Evolutionary conservation across 2,329 filamentous ascomycete genomes (phyloP).

Genomic region (Cercospora canescens): DNA sequence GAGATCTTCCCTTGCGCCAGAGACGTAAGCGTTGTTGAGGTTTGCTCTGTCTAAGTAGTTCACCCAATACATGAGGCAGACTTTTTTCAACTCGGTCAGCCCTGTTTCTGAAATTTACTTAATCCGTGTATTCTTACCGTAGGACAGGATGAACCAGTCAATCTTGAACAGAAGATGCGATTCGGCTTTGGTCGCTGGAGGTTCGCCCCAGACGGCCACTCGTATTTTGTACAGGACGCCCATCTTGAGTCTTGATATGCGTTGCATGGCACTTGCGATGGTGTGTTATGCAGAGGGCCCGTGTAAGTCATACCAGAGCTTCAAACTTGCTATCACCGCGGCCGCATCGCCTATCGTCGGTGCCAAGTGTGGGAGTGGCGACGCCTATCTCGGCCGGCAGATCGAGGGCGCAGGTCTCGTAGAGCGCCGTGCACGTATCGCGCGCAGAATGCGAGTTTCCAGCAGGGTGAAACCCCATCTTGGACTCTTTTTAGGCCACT

Average conservation of each 20-base stretch:
- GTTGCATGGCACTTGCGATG: not conserved
- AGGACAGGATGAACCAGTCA: constrained; percentile 37
- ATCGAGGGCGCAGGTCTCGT: not conserved
- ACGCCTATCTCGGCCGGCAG: constrained; percentile 1
- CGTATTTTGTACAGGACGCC: constrained; percentile 24
- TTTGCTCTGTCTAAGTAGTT: constrained; percentile 51
- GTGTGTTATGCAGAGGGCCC: not conserved
- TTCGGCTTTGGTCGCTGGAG: constrained; percentile 28
- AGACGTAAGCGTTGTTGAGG: constrained; percentile 57
- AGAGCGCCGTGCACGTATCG: not conserved
- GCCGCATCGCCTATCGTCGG: not conserved
- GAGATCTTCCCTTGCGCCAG: constrained; percentile 55
- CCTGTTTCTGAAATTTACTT: too few relatives aligned
- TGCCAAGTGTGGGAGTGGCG: not conserved
- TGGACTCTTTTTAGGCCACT: not conserved
- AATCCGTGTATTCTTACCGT: constrained; percentile 13
- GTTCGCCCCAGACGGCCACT: constrained; percentile 30
- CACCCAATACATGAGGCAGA: constrained; percentile 42
- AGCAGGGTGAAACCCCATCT: not conserved
- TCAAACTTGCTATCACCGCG: not conserved
- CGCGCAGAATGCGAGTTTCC: not conserved
- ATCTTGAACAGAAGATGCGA: constrained; percentile 30
- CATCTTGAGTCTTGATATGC: constrained; percentile 16
- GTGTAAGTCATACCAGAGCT: not conserved
- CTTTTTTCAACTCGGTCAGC: constrained; percentile 14